Conservation (phyloP, 306 rosid genomes). For the Cucurbita argyrosperma region DNA sequence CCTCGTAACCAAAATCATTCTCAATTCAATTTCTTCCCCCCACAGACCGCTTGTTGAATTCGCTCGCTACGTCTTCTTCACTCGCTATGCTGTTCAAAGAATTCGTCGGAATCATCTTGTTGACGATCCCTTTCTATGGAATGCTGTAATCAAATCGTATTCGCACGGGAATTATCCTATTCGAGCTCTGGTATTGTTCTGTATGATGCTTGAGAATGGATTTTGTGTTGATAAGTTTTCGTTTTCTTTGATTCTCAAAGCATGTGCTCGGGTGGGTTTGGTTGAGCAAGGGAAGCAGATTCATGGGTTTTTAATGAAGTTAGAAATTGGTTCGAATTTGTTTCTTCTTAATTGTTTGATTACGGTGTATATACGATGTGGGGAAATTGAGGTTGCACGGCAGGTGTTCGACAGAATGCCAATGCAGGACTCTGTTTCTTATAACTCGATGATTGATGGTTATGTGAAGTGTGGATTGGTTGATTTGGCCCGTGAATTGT, state of each 20-base stretch:
- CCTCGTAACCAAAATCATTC: conserved; percentile 36
- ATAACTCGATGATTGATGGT: conserved; percentile 59
- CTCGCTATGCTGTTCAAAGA: conserved; percentile 23
- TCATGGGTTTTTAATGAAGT: conserved; percentile 51
- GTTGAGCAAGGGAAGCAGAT: conserved; percentile 47
- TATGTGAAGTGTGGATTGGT: conserved; percentile 41
- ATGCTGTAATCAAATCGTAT: conserved; percentile 48
- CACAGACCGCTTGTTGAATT: conserved; percentile 34
- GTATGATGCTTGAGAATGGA: conserved; percentile 55
- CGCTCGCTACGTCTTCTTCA: conserved; percentile 53
- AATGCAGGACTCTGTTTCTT: conserved; percentile 44
- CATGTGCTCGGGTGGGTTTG: conserved; percentile 49
- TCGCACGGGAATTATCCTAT: conserved; percentile 60
- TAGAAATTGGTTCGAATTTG: conserved; percentile 31
- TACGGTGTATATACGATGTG: conserved; percentile 29
- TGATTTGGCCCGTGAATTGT: conserved; percentile 36
- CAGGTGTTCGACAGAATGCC: conserved; percentile 48
- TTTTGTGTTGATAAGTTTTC: conserved; percentile 40
- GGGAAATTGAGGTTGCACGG: conserved; percentile 29
- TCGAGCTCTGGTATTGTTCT: conserved; percentile 28
- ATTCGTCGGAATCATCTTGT: conserved; percentile 9
- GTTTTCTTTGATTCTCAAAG: conserved; percentile 55
- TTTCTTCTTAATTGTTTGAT: conserved; percentile 54
- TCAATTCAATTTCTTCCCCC: conserved; percentile 53
- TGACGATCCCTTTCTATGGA: conserved; percentile 64